Conservation (phyloP, 2,329 filamentous ascomycete genomes). For the Aureobasidium sp. region DNA sequence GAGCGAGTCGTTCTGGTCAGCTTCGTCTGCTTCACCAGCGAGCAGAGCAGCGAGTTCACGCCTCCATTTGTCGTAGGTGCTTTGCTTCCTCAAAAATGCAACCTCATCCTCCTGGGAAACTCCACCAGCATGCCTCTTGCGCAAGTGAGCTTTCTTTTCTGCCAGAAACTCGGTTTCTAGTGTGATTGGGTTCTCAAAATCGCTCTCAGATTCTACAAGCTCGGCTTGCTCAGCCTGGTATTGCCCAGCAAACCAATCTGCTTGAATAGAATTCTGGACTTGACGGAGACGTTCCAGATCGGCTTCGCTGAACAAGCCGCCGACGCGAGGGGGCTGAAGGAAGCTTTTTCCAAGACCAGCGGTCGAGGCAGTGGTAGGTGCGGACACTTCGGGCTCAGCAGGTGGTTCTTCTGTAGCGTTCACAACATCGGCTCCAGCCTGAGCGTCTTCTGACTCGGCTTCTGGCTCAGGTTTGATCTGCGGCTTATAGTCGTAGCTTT, state of each 20-base stretch:
- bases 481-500: too few relatives aligned
- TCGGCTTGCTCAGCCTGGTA: too few relatives aligned
- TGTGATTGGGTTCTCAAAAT: background rate
- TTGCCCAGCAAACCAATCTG: too few relatives aligned
- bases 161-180: background rate
- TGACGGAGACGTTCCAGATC: too few relatives aligned
- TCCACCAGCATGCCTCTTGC: conserved; percentile 18
- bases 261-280: too few relatives aligned
- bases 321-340: background rate
- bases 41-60: background rate
- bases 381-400: too few relatives aligned
- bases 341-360: background rate
- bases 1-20: too few relatives aligned
- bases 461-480: too few relatives aligned
- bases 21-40: background rate
- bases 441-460: too few relatives aligned
- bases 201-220: background rate
- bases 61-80: background rate
- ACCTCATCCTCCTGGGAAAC: conserved; percentile 21
- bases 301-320: background rate
- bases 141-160: background rate
- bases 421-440: too few relatives aligned
- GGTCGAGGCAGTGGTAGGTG: too few relatives aligned
- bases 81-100: conserved; percentile 15
- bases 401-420: too few relatives aligned